Percentiles rank a stretch among this genome's conserved stretches.
Conservation (phyloP, 768 basidiomycete genomes). For the Tricholoma saponaceum region DNA sequence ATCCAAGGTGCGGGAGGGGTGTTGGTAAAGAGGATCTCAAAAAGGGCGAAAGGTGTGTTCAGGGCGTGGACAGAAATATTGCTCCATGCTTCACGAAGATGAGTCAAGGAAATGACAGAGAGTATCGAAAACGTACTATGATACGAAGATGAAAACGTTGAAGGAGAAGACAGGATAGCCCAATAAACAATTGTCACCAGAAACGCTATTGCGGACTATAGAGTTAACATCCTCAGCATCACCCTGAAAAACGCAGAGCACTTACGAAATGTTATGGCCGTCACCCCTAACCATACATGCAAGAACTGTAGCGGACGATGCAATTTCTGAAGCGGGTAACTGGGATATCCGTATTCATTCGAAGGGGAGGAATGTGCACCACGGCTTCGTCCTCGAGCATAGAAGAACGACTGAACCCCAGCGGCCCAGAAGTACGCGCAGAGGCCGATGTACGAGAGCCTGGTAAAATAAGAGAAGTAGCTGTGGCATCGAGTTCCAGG, state of each 20-base stretch:
- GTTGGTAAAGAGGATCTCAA: constrained; percentile 57
- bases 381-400: constrained; percentile 19
- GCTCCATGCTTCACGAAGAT: constrained; percentile 41
- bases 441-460: constrained; percentile 58
- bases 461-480: constrained; percentile 63
- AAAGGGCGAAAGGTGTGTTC: constrained; percentile 52
- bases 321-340: constrained; percentile 61
- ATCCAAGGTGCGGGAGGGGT: constrained; percentile 49
- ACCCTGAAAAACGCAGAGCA: constrained; percentile 6
- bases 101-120: not conserved
- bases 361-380: not conserved
- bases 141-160: constrained; percentile 36
- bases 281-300: constrained; percentile 50
- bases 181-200: constrained; percentile 64
- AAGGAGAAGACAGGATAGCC: constrained; percentile 42
- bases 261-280: constrained; percentile 56
- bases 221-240: not conserved
- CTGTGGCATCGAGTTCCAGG: constrained; percentile 24
- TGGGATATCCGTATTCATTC: not conserved
- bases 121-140: constrained; percentile 25
- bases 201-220: constrained; percentile 38
- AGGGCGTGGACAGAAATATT: constrained; percentile 60
- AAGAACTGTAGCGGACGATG: constrained; percentile 48
- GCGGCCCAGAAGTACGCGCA: constrained; percentile 61
- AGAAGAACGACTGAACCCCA: constrained; percentile 46